These are phyloP conservation scores for Blepharisma stoltei DNA, from an alignment of 73 alveolate species.

Conservation along the genomic window DNA sequence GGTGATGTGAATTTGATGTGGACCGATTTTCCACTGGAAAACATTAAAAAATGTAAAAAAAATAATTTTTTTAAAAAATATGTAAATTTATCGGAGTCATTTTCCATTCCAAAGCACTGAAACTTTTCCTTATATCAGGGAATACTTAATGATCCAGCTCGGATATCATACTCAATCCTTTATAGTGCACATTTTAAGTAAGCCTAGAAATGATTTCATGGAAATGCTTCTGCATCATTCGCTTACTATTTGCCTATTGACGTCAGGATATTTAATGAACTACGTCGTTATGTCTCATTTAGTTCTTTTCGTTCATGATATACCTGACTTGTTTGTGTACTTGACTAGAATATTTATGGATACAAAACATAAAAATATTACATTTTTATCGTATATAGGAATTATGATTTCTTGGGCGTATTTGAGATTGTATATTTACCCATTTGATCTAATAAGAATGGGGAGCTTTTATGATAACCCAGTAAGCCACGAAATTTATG, in stretches of 20 bases:
- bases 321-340: conserved; percentile 6
- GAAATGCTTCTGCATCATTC: conserved; percentile 30
- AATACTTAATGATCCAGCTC: conserved; percentile 21
- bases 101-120: not conserved
- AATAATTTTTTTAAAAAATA: too few species aligned
- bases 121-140: not conserved
- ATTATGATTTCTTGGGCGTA: conserved; percentile 21
- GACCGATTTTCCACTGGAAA: not conserved
- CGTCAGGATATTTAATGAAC: conserved; percentile 18
- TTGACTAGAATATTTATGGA: not conserved
- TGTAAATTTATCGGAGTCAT: too few species aligned
- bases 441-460: conserved; percentile 20
- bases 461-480: not conserved
- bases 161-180: not conserved
- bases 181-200: not conserved
- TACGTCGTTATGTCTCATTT: not conserved
- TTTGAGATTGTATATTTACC: not conserved
- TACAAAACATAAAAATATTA: not conserved
- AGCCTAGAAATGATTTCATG: conserved; percentile 20
- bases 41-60: too few species aligned
- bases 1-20: not conserved
- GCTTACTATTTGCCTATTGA: conserved; percentile 1
- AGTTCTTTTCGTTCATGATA: conserved; percentile 14
- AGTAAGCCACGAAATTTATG: conserved; percentile 12
- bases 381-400: not conserved